A percentile compares a stretch with the other conserved stretches of the same genome.
These are phyloP conservation scores for Saccharum officinarum DNA, from an alignment of 176 grass and related monocot species.

Conservation along the genomic window DNA sequence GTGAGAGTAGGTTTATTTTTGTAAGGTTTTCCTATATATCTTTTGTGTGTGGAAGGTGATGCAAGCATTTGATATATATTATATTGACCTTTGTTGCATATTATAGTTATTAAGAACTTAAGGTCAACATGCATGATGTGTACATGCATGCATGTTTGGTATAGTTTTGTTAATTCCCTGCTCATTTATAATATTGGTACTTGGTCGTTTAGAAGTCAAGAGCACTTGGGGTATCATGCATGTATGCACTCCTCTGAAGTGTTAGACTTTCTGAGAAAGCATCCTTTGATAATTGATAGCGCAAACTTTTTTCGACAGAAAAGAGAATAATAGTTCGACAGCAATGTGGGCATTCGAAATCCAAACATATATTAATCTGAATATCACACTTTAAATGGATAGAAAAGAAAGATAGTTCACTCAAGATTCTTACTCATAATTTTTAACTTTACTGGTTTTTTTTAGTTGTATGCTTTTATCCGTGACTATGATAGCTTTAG, in stretches of 20 bases:
- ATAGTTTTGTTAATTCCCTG: neutral
- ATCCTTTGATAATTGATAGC: neutral
- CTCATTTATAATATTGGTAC: neutral
- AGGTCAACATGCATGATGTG: slow-evolving; percentile 5
- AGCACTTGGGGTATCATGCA: slow-evolving; percentile 4
- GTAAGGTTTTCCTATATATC: neutral
- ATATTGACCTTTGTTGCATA: neutral
- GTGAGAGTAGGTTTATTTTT: neutral
- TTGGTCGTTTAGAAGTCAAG: slow-evolving; percentile 9
- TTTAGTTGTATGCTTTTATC: neutral
- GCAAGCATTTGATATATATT: slow-evolving; percentile 5
- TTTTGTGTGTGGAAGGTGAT: neutral
- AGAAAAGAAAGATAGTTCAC: neutral
- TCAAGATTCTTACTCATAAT: neutral
- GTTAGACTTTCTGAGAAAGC: neutral
- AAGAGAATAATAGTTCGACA: neutral
- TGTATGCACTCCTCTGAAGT: neutral
- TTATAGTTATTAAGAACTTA: slow-evolving; percentile 6
- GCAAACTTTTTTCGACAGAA: neutral
- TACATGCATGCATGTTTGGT: slow-evolving; percentile 21
- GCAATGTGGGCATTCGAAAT: neutral
- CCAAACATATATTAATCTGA: neutral
- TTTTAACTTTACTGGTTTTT: neutral
- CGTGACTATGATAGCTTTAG: neutral
- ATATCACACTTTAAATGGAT: neutral